Evolutionary conservation across 2,329 filamentous ascomycete species (phyloP).

Genomic region (Stagonosporopsis chrysanthemi): DNA sequence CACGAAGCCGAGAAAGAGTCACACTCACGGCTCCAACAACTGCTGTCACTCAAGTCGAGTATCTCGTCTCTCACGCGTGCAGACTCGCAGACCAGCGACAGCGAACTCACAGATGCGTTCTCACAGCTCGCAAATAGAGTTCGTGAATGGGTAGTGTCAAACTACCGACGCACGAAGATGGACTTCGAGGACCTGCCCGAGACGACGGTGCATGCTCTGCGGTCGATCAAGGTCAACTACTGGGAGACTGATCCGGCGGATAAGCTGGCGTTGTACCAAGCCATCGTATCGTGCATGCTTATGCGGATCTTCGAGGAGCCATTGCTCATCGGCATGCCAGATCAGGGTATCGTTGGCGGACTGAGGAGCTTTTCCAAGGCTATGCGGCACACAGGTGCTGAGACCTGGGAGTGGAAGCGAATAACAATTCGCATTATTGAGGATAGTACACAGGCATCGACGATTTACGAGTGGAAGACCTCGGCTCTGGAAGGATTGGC

Average conservation of each 20-base stretch:
- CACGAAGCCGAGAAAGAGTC: slow-evolving; percentile 64
- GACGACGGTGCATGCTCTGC: slow-evolving; percentile 27
- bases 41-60: slow-evolving; percentile 73
- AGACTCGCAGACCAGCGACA: slow-evolving; percentile 69
- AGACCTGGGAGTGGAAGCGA: slow-evolving; percentile 41
- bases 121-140: slow-evolving; percentile 69
- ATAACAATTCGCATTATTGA: slow-evolving; percentile 39
- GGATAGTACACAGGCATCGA: slow-evolving; percentile 15
- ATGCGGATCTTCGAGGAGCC: slow-evolving; percentile 41
- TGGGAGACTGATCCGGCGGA: slow-evolving; percentile 24
- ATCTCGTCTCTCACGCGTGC: slow-evolving; percentile 71
- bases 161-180: slow-evolving; percentile 70
- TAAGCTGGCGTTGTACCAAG: slow-evolving; percentile 45
- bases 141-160: slow-evolving; percentile 77
- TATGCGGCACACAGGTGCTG: slow-evolving; percentile 27
- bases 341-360: slow-evolving; percentile 26
- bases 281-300: slow-evolving; percentile 34
- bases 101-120: slow-evolving; percentile 70
- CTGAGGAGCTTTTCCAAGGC: slow-evolving; percentile 28
- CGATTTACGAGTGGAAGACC: neutral
- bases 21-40: slow-evolving; percentile 63
- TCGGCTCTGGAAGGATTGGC: slow-evolving; percentile 18
- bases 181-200: slow-evolving; percentile 26
- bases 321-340: slow-evolving; percentile 38
- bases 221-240: slow-evolving; percentile 28